Conservation (phyloP, 2,329 filamentous ascomycete genomes). For the Metarhizium album region DNA sequence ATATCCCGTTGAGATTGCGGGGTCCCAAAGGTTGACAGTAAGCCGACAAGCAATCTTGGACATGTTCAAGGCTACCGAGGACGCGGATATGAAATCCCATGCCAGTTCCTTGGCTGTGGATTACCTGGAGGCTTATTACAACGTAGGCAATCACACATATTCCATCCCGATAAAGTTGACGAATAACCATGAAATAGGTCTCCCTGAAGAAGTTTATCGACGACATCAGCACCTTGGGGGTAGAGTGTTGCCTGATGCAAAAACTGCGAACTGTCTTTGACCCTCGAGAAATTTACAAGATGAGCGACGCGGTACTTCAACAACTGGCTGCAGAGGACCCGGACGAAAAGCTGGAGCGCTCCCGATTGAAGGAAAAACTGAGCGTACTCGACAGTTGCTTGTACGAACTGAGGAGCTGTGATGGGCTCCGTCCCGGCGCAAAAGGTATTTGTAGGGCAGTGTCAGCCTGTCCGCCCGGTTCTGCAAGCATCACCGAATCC, state of each 20-base stretch:
- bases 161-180: neutral
- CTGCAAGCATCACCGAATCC: neutral
- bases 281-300: conserved; percentile 10
- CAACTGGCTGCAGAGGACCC: conserved; percentile 13
- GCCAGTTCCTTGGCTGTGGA: conserved; percentile 17
- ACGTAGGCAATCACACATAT: conserved; percentile 14
- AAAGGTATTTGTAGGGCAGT: neutral
- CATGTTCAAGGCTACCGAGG: neutral
- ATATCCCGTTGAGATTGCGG: conserved; percentile 2
- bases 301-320: conserved; percentile 10
- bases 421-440: neutral
- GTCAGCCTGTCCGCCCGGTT: neutral
- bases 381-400: neutral
- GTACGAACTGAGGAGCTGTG: neutral
- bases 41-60: neutral
- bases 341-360: conserved; percentile 1
- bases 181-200: conserved; percentile 7
- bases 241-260: conserved; percentile 12
- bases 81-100: neutral
- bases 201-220: conserved; percentile 12
- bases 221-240: conserved; percentile 13
- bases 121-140: conserved; percentile 29
- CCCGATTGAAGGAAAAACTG: neutral
- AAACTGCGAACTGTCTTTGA: conserved; percentile 11
- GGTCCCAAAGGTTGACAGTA: neutral